phyloP scores from a whole-genome alignment of 805 yeast genomes.

The Saturnispora serradocipensis region DNA sequence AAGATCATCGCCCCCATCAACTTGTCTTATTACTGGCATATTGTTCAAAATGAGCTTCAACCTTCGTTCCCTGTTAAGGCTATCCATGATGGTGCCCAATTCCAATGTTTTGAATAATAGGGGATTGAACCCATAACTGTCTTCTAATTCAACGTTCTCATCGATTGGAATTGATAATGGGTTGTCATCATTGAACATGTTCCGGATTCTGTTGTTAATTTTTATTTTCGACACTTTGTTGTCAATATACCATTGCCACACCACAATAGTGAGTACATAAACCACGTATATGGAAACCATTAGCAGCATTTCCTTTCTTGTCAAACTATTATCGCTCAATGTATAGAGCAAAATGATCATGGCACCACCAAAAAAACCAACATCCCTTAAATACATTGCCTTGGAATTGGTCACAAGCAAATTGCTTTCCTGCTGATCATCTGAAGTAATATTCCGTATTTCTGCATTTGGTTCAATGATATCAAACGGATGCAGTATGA shows the following conservation, averaged over 20 bases:
- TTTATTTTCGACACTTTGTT: conserved; percentile 11
- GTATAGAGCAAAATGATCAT: conserved; percentile 39
- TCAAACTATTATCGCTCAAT: conserved; percentile 44
- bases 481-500: conserved; percentile 54
- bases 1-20: neutral
- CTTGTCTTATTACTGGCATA: conserved; percentile 11
- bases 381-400: conserved; percentile 51
- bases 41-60: conserved; percentile 11
- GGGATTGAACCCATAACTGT: conserved; percentile 24
- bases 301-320: conserved; percentile 42
- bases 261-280: conserved; percentile 47
- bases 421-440: conserved; percentile 8
- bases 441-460: neutral
- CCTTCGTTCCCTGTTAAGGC: conserved; percentile 18
- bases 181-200: conserved; percentile 22
- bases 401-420: conserved; percentile 27
- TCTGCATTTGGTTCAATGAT: conserved; percentile 24
- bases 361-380: conserved; percentile 46
- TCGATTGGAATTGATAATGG: conserved; percentile 14
- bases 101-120: conserved; percentile 22
- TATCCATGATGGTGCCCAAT: conserved; percentile 21
- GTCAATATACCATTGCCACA: conserved; percentile 32
- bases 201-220: conserved; percentile 21
- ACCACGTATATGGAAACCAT: conserved; percentile 48
- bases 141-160: conserved; percentile 22